These are phyloP conservation scores for Phialophora macrospora DNA, from an alignment of 2,329 filamentous ascomycete species.

Conservation along the genomic window DNA sequence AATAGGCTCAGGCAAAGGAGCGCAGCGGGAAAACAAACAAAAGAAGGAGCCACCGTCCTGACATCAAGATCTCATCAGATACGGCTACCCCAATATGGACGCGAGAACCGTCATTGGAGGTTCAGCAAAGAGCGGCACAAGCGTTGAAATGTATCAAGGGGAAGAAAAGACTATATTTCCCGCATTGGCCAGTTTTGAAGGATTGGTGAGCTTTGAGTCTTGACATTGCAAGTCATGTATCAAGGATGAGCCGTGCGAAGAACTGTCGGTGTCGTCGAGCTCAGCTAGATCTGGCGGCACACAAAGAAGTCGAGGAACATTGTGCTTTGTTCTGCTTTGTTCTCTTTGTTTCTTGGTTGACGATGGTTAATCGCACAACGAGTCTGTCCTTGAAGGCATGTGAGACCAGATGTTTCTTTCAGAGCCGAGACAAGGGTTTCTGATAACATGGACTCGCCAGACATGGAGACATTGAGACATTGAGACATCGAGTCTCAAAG, in stretches of 20 bases:
- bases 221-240: neutral
- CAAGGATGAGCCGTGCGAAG: neutral
- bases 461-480: neutral
- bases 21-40: no score
- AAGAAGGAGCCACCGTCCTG: no score
- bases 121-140: neutral
- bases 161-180: neutral
- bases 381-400: neutral
- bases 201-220: neutral
- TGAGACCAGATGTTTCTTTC: neutral
- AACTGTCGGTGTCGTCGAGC: neutral
- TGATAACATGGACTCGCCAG: neutral
- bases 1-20: no score
- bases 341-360: neutral
- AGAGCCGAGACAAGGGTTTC: neutral
- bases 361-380: neutral
- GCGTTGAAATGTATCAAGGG: neutral
- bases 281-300: neutral
- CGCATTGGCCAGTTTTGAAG: neutral
- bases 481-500: neutral
- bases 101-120: neutral
- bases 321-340: slow-evolving; percentile 1
- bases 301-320: neutral
- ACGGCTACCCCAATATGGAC: neutral
- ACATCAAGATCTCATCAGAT: neutral